Conservation (phyloP, 2,329 filamentous ascomycete species). For the Fusarium agapanthi region DNA sequence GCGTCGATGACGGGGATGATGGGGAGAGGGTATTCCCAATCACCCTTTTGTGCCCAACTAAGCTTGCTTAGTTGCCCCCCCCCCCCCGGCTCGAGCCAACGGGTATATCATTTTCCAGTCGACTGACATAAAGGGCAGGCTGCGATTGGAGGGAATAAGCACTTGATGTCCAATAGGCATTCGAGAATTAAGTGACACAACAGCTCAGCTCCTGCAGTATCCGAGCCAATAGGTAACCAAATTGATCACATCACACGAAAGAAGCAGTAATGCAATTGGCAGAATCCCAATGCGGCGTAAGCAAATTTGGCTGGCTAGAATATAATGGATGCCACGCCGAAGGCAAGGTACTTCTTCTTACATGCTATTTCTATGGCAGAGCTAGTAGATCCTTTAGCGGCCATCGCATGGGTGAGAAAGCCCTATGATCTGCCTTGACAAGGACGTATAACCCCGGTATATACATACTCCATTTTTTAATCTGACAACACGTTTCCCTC, state of each 20-base stretch:
- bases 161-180: not conserved
- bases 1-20: conserved; percentile 55
- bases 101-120: accelerated
- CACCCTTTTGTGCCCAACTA: too few relatives aligned
- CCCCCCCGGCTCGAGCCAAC: too few relatives aligned
- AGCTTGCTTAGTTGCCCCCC: too few relatives aligned
- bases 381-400: accelerated
- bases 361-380: not conserved
- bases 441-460: not conserved
- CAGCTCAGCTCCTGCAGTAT: not conserved
- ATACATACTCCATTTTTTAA: not conserved
- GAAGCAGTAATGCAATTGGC: not conserved
- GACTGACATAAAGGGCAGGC: not conserved
- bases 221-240: accelerated
- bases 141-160: not conserved
- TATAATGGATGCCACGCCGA: not conserved
- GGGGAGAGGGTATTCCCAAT: conserved; percentile 63
- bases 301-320: too few relatives aligned
- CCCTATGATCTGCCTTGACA: not conserved
- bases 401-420: not conserved
- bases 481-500: not conserved
- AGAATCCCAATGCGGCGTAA: too few relatives aligned
- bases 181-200: accelerated
- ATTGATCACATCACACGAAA: accelerated
- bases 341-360: not conserved